Conservation (phyloP, 768 basidiomycete genomes). For the Mycena leptocephala region DNA sequence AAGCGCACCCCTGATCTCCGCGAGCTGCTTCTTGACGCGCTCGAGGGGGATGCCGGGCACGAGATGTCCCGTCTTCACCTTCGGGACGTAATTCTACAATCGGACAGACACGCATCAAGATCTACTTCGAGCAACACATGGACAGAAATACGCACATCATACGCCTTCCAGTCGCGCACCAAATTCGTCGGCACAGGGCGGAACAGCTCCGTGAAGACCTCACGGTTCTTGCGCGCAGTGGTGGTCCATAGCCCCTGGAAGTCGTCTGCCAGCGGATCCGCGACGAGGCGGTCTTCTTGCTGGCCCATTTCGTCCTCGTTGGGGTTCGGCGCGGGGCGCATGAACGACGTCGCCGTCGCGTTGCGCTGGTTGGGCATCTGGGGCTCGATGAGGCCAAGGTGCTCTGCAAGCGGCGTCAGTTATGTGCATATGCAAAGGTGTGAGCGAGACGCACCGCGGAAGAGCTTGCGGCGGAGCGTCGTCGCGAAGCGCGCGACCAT, state of each 20-base stretch:
- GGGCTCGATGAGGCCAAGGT: slow-evolving; percentile 88
- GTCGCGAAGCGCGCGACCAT: slow-evolving; percentile 87
- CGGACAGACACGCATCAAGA: not conserved
- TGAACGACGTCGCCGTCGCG: slow-evolving; percentile 68
- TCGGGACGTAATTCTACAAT: slow-evolving; percentile 80
- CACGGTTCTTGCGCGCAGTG: slow-evolving; percentile 86
- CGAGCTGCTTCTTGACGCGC: slow-evolving; percentile 84
- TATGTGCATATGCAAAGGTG: slow-evolving; percentile 12
- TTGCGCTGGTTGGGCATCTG: slow-evolving; percentile 65
- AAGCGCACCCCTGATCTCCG: slow-evolving; percentile 78
- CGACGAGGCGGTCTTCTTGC: slow-evolving; percentile 76
- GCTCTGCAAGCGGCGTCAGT: slow-evolving; percentile 67
- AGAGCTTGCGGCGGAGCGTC: slow-evolving; percentile 86
- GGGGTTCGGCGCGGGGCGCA: slow-evolving; percentile 84
- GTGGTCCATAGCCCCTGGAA: slow-evolving; percentile 74
- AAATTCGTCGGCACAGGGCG: slow-evolving; percentile 89
- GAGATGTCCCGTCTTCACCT: slow-evolving; percentile 87
- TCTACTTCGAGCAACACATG: not conserved
- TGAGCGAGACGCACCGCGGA: slow-evolving; percentile 69
- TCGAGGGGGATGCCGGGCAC: slow-evolving; percentile 76
- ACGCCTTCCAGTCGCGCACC: slow-evolving; percentile 84
- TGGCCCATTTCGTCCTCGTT: slow-evolving; percentile 77
- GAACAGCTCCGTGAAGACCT: slow-evolving; percentile 91
- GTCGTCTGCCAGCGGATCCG: slow-evolving; percentile 82
- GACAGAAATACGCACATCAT: slow-evolving; percentile 69